These are phyloP conservation scores for Populus tremula DNA, from an alignment of 345 rosid species.

Conservation along the genomic window DNA sequence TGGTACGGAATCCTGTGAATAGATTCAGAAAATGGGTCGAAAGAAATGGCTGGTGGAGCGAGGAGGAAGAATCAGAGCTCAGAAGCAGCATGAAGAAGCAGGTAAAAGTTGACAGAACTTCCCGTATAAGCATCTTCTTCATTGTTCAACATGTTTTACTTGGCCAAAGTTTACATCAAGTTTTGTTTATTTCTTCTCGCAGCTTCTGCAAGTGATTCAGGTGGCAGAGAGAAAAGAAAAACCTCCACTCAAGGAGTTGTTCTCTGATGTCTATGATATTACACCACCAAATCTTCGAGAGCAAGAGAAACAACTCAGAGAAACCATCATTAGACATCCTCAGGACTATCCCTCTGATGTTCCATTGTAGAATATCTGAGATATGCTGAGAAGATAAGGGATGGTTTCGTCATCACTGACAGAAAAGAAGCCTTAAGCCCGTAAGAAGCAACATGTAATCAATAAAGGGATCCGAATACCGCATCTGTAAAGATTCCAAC, in stretches of 20 bases:
- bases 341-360: constrained; percentile 70
- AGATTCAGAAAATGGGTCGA: constrained; percentile 74
- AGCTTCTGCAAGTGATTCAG: constrained; percentile 73
- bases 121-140: not conserved
- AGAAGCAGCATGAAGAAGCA: constrained; percentile 58
- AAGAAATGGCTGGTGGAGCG: constrained; percentile 76
- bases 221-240: constrained; percentile 69
- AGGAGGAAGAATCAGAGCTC: constrained; percentile 55
- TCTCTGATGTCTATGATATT: constrained; percentile 72
- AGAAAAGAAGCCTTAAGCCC: not conserved
- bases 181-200: constrained; percentile 19
- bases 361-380: constrained; percentile 42
- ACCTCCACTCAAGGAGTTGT: constrained; percentile 57
- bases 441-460: not conserved
- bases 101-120: constrained; percentile 37
- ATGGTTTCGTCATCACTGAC: not conserved
- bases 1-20: constrained; percentile 53
- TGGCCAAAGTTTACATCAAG: not conserved
- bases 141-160: not conserved
- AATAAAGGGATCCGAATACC: not conserved
- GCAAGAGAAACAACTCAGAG: constrained; percentile 60
- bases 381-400: not conserved
- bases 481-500: not conserved
- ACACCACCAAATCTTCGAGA: constrained; percentile 66
- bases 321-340: constrained; percentile 50